Conservation (phyloP, 1,139 yeast species). For the Yamadazyma pseudoaaseri region DNA sequence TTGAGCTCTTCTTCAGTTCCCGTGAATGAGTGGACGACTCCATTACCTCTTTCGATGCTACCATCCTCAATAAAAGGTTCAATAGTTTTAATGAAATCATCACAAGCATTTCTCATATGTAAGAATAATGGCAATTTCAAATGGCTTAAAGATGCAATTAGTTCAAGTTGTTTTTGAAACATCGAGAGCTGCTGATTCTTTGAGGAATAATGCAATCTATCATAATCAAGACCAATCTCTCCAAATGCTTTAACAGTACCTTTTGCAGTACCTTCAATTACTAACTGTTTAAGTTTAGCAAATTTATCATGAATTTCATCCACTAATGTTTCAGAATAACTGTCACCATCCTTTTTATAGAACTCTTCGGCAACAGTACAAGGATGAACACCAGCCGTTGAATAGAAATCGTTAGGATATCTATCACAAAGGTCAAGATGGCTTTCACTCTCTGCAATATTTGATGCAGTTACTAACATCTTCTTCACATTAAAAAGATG, state of each 20-base stretch:
- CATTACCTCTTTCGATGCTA: slow-evolving; percentile 39
- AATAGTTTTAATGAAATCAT: slow-evolving; percentile 68
- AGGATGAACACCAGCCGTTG: slow-evolving; percentile 95
- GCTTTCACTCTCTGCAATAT: slow-evolving; percentile 58
- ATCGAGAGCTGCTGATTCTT: slow-evolving; percentile 63
- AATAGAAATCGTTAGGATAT: slow-evolving; percentile 37
- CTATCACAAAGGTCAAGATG: slow-evolving; percentile 35
- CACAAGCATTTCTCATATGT: slow-evolving; percentile 87
- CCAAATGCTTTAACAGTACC: slow-evolving; percentile 79
- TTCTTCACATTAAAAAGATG: slow-evolving; percentile 59
- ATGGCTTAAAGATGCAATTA: slow-evolving; percentile 47
- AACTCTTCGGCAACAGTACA: slow-evolving; percentile 72
- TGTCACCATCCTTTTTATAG: slow-evolving; percentile 21
- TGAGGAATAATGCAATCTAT: slow-evolving; percentile 74
- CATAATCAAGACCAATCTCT: slow-evolving; percentile 92
- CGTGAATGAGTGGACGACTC: slow-evolving; percentile 93
- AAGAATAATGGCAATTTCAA: slow-evolving; percentile 73
- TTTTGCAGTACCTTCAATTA: slow-evolving; percentile 43
- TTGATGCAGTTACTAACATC: slow-evolving; percentile 82
- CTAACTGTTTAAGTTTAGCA: slow-evolving; percentile 46
- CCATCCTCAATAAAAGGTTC: slow-evolving; percentile 52
- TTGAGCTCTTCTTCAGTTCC: slow-evolving; percentile 67
- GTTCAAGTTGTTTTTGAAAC: slow-evolving; percentile 69
- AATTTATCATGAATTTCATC: slow-evolving; percentile 39
- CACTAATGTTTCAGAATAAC: slow-evolving; percentile 21